These are phyloP conservation scores for Penstemon barbatus DNA, from an alignment of 257 asterid species.

Conservation along the genomic window DNA sequence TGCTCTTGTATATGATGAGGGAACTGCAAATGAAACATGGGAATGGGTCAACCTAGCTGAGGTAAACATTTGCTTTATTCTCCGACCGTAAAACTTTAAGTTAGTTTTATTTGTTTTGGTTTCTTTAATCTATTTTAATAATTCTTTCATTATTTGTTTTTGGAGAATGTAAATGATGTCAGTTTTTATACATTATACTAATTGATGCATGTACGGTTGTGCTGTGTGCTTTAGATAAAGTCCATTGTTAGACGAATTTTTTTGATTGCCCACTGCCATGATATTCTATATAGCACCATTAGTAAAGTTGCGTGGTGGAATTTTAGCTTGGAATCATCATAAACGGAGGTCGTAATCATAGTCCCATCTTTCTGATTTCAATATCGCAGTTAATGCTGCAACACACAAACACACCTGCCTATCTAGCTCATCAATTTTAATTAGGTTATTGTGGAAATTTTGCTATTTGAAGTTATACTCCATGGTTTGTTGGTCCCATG, in stretches of 20 bases:
- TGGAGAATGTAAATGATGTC: neutral
- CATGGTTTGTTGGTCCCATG: neutral
- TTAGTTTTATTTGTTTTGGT: conserved; percentile 9
- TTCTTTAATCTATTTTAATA: conserved; percentile 4
- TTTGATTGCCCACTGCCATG: too few species aligned
- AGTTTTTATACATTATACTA: conserved; percentile 3
- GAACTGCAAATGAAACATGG: conserved; percentile 57
- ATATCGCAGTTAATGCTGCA: neutral
- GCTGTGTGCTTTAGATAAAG: neutral
- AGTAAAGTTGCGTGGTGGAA: too few species aligned
- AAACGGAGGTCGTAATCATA: too few species aligned
- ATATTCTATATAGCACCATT: too few species aligned
- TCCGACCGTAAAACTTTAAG: conserved; percentile 10
- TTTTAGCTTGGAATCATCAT: too few species aligned
- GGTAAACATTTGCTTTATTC: conserved; percentile 44
- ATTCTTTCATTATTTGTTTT: neutral
- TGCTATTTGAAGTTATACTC: neutral
- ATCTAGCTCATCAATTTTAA: too few species aligned
- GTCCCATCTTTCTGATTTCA: neutral
- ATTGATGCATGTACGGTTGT: neutral
- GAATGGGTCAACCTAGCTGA: conserved; percentile 85
- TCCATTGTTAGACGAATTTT: too few species aligned
- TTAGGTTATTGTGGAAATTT: too few species aligned
- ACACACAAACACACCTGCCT: too few species aligned
- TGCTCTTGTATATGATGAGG: conserved; percentile 64